Base-by-base conservation (phyloP, 352 stramenopile genomes). In the Globisporangium nodosum region DNA sequence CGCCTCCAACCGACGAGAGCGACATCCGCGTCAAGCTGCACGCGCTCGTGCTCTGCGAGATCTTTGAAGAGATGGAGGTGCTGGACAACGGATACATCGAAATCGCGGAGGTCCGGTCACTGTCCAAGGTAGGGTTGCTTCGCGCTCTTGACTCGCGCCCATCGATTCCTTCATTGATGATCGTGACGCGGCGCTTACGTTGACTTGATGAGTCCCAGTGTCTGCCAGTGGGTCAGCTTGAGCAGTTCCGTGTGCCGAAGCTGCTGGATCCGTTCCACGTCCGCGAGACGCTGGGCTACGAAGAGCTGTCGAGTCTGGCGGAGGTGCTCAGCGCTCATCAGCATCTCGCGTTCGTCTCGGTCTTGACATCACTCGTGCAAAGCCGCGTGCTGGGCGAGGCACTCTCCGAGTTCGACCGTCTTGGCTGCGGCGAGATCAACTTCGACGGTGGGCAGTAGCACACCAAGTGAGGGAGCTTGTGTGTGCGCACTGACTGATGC, bases 31-130 rank as follows among this genome's bases (percentile, higher is more conserved):
- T 58, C 0, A 85, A 88, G 52, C 52, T 48, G 0, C 60, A 81
- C 13, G 57, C 61, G 1, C 56, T 85, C 35, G 50, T 78, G 18
- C 54, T 90, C 2, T 91, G 79, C 27, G 75, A 83, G 31, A 56
- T 91, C 39, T 88, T 91, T 46, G 81, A 91, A 50, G 64, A 70
- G n/a, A 83, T 88, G 74, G 81, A 91, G 55, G 61, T 71, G 0
- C 52, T 69, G 5, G 81, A 88, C 45, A 81, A 73, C 40, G 76
- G 71, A 3, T 81, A 84, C 56, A 73, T 88, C 16, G 81, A 88
- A 4, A 84, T 91, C 7, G 79, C 81, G 27, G 81, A 91, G 46
- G 46, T 91, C 12, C 75, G 81, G 0, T 91, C 79, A 12, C 63
- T 90, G 5, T 57, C 68, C 11, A 88, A 88, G 55, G 66, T 78